Conservation (phyloP, 2,329 filamentous ascomycete species). For the Paracoccidioides brasiliensis region DNA sequence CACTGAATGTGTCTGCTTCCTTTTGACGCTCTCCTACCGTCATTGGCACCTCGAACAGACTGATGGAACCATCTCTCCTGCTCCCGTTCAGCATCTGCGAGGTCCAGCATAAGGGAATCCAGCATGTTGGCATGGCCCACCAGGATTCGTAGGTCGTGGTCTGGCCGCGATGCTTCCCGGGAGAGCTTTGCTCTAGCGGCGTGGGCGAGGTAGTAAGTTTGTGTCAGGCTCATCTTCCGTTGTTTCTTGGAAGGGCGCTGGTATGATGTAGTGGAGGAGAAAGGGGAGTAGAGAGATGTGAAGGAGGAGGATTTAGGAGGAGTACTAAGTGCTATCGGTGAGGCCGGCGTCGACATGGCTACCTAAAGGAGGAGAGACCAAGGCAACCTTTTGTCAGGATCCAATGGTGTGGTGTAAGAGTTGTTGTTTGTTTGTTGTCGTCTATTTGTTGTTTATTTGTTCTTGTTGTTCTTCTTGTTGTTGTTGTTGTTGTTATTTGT, state of each 20-base stretch:
- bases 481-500: not conserved
- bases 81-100: constrained; percentile 86
- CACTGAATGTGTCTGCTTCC: constrained; percentile 66
- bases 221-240: constrained; percentile 93
- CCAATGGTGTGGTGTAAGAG: not conserved
- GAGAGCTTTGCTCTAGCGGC: constrained; percentile 94
- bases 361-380: not conserved
- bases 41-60: constrained; percentile 63
- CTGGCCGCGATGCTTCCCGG: constrained; percentile 72
- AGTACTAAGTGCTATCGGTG: not conserved
- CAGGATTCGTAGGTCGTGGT: constrained; percentile 88
- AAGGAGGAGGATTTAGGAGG: not conserved
- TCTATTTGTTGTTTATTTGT: not conserved
- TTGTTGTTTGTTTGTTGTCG: not conserved
- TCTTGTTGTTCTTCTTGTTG: not conserved
- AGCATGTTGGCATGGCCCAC: constrained; percentile 98
- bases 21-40: constrained; percentile 16
- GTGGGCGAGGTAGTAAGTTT: constrained; percentile 97
- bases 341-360: not conserved
- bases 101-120: constrained; percentile 81
- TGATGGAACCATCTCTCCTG: constrained; percentile 98
- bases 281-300: constrained; percentile 4
- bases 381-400: too few species aligned
- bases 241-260: constrained; percentile 34
- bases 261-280: constrained; percentile 19